These are phyloP conservation scores for Candida railenensis DNA, from an alignment of 805 yeast species.

Conservation along the genomic window DNA sequence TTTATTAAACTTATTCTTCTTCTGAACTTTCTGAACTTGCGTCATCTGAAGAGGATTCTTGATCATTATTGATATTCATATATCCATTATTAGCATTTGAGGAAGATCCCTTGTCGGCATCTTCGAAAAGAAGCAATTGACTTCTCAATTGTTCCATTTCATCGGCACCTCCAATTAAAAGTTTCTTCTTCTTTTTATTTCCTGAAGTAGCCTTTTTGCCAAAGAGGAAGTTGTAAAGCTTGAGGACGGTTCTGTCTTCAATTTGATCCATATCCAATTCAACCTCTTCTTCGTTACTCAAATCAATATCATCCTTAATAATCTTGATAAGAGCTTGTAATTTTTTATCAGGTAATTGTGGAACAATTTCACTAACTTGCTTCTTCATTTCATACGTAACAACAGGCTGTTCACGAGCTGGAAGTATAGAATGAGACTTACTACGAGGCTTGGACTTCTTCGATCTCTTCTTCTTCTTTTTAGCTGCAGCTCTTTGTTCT, in stretches of 20 bases:
- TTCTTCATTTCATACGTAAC: conserved; percentile 97
- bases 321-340: conserved; percentile 80
- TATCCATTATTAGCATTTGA: conserved; percentile 9
- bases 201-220: conserved; percentile 38
- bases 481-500: conserved; percentile 58
- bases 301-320: conserved; percentile 65
- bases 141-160: conserved; percentile 67
- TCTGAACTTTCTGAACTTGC: conserved; percentile 59
- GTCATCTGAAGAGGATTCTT: conserved; percentile 49
- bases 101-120: conserved; percentile 23
- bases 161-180: conserved; percentile 29
- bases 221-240: conserved; percentile 77
- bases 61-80: conserved; percentile 32
- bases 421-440: conserved; percentile 21
- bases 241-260: conserved; percentile 78
- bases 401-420: conserved; percentile 27
- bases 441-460: conserved; percentile 21
- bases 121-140: conserved; percentile 45
- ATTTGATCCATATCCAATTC: conserved; percentile 94
- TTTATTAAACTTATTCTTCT: conserved; percentile 50
- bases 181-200: conserved; percentile 46
- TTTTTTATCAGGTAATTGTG: conserved; percentile 73
- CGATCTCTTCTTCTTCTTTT: conserved; percentile 39
- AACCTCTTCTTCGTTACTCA: conserved; percentile 77
- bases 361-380: conserved; percentile 83